Evolutionary conservation across 495 filamentous ascomycete species (phyloP).

Genomic region (Penicillium tannophilum): DNA sequence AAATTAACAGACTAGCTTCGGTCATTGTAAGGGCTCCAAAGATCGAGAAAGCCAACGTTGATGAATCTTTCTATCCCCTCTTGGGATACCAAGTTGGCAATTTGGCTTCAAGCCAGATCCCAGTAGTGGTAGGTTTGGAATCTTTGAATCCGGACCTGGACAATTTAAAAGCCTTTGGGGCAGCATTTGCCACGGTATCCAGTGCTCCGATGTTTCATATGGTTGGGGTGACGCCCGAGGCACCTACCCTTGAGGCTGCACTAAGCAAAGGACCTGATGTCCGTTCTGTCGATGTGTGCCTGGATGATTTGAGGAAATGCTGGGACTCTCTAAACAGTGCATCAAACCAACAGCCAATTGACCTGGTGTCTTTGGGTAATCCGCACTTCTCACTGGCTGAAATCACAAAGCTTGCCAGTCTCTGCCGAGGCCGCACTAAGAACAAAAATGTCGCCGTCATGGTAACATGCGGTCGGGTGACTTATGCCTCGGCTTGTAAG

Average conservation of each 20-base stretch:
- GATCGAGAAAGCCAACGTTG: background rate
- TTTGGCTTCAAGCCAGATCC: constrained; percentile 21
- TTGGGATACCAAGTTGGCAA: constrained; percentile 29
- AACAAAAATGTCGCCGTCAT: constrained; percentile 9
- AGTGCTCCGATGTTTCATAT: constrained; percentile 40
- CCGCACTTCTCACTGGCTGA: constrained; percentile 36
- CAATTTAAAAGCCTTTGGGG: constrained; percentile 37
- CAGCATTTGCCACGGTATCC: constrained; percentile 35
- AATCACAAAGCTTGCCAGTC: constrained; percentile 12
- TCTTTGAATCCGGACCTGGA: constrained; percentile 1
- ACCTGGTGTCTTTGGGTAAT: constrained; percentile 37
- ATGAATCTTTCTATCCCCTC: constrained; percentile 32
- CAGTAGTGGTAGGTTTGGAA: constrained; percentile 30
- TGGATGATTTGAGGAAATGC: background rate
- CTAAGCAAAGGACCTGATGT: constrained; percentile 6
- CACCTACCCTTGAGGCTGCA: constrained; percentile 9
- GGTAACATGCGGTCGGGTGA: constrained; percentile 25
- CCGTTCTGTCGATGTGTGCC: background rate
- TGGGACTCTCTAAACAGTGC: constrained; percentile 22
- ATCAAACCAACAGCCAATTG: constrained; percentile 14
- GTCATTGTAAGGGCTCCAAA: constrained; percentile 8
- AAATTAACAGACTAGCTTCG: constrained; percentile 12
- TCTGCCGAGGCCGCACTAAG: constrained; percentile 21
- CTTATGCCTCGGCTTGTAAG: constrained; percentile 18
- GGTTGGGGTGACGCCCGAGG: constrained; percentile 27